Evolutionary conservation across 208 protist species (phyloP).

Genomic region (Crithidia mellificae): DNA sequence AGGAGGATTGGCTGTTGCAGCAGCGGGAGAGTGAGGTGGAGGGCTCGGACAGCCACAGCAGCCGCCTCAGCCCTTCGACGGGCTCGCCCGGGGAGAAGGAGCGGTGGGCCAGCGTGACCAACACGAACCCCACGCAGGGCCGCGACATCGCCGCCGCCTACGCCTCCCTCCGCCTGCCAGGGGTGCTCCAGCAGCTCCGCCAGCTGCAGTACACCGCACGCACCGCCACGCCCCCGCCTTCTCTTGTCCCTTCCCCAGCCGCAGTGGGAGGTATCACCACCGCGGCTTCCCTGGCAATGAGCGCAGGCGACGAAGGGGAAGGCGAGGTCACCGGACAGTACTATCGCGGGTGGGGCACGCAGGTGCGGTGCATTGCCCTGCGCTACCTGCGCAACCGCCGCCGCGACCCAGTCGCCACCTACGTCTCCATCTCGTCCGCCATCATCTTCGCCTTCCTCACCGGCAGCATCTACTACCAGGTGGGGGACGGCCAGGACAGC

Average conservation of each 20-base stretch:
- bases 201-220: constrained; percentile 4
- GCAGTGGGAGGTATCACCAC: too few relatives aligned
- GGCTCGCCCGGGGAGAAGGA: not conserved
- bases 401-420: constrained; percentile 57
- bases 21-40: constrained; percentile 12
- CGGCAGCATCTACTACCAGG: constrained; percentile 71
- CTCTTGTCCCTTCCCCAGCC: too few relatives aligned
- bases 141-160: constrained; percentile 56
- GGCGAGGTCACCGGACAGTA: constrained; percentile 20
- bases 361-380: constrained; percentile 56
- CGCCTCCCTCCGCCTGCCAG: constrained; percentile 30
- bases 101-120: constrained; percentile 5
- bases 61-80: not conserved
- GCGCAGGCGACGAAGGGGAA: not conserved
- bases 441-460: constrained; percentile 70
- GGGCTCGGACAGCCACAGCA: constrained; percentile 10
- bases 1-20: constrained; percentile 19
- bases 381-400: constrained; percentile 62
- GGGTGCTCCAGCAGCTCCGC: constrained; percentile 24
- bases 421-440: constrained; percentile 44
- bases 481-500: constrained; percentile 48
- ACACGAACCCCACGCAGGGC: constrained; percentile 28
- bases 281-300: too few relatives aligned
- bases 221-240: not conserved
- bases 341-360: constrained; percentile 42